A percentile compares a stretch with the other conserved stretches of the same genome.
Conservation (phyloP, 768 basidiomycete species). For the Leccinum boreale region DNA sequence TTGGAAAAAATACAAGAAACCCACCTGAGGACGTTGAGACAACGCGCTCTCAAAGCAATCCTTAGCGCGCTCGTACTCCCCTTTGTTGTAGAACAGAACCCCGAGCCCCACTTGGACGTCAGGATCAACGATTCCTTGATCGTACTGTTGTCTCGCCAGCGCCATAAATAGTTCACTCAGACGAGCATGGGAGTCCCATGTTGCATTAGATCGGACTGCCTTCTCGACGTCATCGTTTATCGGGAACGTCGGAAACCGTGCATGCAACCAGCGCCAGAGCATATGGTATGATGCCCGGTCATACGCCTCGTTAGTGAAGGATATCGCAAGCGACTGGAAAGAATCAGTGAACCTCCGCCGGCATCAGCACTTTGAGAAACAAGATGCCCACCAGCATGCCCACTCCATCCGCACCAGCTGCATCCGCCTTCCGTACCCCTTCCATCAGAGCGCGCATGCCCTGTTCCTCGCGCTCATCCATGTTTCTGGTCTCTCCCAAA, state of each 20-base stretch:
- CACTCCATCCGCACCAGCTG: constrained; percentile 56
- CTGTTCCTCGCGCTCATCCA: constrained; percentile 85
- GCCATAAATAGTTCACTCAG: constrained; percentile 81
- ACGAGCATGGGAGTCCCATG: constrained; percentile 80
- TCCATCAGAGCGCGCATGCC: constrained; percentile 78
- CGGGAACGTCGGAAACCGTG: constrained; percentile 56
- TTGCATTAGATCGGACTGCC: constrained; percentile 50
- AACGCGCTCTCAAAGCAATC: constrained; percentile 94
- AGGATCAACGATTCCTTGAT: constrained; percentile 67
- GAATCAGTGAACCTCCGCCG: constrained; percentile 7
- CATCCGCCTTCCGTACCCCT: constrained; percentile 66
- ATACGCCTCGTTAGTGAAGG: constrained; percentile 91
- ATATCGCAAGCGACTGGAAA: constrained; percentile 84
- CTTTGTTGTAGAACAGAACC: constrained; percentile 86
- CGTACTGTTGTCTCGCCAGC: constrained; percentile 81
- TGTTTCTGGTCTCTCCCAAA: constrained; percentile 82
- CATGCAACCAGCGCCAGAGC: constrained; percentile 80
- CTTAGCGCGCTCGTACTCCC: constrained; percentile 82
- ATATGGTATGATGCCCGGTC: constrained; percentile 84
- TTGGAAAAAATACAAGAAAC: constrained; percentile 10
- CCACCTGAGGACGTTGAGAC: constrained; percentile 67
- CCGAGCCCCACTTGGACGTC: constrained; percentile 94
- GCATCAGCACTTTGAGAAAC: not conserved
- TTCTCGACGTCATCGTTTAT: constrained; percentile 55
- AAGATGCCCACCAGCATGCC: constrained; percentile 67